phyloP scores from a whole-genome alignment of 345 rosid genomes.

The Laguncularia racemosa region DNA sequence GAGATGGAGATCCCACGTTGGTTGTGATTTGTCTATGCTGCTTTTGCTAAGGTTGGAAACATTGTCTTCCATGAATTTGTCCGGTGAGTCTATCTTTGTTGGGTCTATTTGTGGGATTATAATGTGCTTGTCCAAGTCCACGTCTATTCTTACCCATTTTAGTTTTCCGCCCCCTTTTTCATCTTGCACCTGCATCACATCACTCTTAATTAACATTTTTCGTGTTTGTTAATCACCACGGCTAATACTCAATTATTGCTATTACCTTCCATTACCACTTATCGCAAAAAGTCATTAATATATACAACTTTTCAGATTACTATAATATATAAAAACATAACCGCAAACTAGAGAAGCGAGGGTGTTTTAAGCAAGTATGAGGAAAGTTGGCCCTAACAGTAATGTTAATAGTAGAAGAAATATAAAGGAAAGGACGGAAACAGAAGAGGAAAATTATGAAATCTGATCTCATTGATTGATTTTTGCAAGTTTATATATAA shows the following conservation, averaged over 20 bases:
- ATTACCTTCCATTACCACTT: too few relatives aligned
- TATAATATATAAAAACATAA: too few relatives aligned
- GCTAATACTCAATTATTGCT: too few relatives aligned
- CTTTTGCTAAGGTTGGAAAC: constrained; percentile 26
- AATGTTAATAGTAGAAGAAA: too few relatives aligned
- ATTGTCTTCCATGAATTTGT: constrained; percentile 28
- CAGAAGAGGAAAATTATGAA: too few relatives aligned
- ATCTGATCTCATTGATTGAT: too few relatives aligned
- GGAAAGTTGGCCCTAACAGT: constrained; percentile 8
- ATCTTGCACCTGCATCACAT: constrained; percentile 4
- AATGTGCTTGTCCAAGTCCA: constrained; percentile 27
- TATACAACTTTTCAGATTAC: too few relatives aligned
- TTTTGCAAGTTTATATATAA: too few relatives aligned
- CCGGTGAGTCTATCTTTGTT: constrained; percentile 12
- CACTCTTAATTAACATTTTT: background rate
- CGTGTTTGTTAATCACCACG: too few relatives aligned
- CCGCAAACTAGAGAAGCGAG: constrained; percentile 33
- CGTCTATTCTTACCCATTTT: constrained; percentile 33
- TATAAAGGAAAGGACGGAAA: too few relatives aligned
- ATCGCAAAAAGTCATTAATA: too few relatives aligned
- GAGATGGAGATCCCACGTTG: constrained; percentile 38
- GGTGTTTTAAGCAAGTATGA: constrained; percentile 23
- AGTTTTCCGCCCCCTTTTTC: constrained; percentile 16
- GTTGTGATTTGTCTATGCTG: constrained; percentile 24
- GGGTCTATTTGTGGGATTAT: constrained; percentile 19